Conservation (phyloP, 2,329 filamentous ascomycete species). For the Acrocalymma vagum region DNA sequence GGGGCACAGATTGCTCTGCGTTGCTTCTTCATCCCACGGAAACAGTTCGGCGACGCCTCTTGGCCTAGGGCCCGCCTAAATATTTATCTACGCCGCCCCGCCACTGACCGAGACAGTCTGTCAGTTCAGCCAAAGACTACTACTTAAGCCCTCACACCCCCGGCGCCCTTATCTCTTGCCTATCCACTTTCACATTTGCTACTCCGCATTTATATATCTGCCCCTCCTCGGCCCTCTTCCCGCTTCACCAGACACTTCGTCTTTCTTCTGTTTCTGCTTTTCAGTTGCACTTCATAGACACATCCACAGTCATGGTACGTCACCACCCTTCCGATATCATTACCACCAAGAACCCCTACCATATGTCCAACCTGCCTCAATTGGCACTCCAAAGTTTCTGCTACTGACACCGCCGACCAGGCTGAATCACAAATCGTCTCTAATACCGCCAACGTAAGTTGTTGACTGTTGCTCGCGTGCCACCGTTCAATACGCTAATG, state of each 20-base stretch:
- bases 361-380: background rate
- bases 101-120: constrained; percentile 40
- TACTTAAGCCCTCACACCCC: constrained; percentile 39
- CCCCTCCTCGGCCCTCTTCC: constrained; percentile 22
- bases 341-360: background rate
- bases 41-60: constrained; percentile 46
- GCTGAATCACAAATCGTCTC: constrained; percentile 53
- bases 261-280: constrained; percentile 16
- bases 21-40: constrained; percentile 50
- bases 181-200: too few species aligned
- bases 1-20: constrained; percentile 29
- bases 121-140: constrained; percentile 22
- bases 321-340: constrained; percentile 7
- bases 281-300: constrained; percentile 16
- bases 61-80: constrained; percentile 40
- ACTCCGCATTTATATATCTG: constrained; percentile 25
- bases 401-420: constrained; percentile 34
- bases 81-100: constrained; percentile 35
- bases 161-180: constrained; percentile 35
- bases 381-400: constrained; percentile 9
- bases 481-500: constrained; percentile 25
- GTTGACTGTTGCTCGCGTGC: constrained; percentile 26
- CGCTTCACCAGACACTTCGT: constrained; percentile 20
- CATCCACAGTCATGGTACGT: constrained; percentile 45
- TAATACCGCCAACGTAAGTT: constrained; percentile 58